These are phyloP conservation scores for Pseudoscleropodium purum DNA, from an alignment of 225 moss, liverwort and hornwort genomes.

Conservation along the genomic window DNA sequence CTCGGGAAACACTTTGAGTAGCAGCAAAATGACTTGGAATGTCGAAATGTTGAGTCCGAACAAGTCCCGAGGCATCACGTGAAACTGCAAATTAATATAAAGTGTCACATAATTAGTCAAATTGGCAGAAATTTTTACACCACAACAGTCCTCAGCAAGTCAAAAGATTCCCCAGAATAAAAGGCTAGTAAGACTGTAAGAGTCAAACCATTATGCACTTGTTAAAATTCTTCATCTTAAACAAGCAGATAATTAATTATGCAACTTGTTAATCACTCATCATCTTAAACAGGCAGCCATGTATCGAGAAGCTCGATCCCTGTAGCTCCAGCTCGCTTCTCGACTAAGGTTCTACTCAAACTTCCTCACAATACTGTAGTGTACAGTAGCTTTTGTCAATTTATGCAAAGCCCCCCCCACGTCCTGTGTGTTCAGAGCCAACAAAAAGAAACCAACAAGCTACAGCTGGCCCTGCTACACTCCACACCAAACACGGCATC, in stretches of 20 bases:
- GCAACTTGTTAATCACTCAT: neutral
- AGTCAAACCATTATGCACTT: neutral
- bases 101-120: too few species aligned
- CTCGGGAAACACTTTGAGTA: slow-evolving; percentile 53
- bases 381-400: neutral
- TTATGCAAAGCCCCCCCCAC: neutral
- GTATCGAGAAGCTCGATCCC: neutral
- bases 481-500: too few species aligned
- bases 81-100: slow-evolving; percentile 22
- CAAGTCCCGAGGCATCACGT: slow-evolving; percentile 77
- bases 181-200: neutral
- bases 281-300: neutral
- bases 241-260: neutral
- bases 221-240: neutral
- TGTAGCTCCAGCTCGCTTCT: neutral
- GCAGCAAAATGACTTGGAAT: slow-evolving; percentile 35
- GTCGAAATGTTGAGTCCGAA: slow-evolving; percentile 50
- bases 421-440: neutral
- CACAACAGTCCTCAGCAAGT: neutral
- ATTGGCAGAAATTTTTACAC: too few species aligned
- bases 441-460: neutral
- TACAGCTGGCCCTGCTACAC: neutral
- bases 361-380: neutral
- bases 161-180: neutral
- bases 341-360: neutral